phyloP scores from a whole-genome alignment of 805 yeast species.

The Metschnikowia santaceciliae region DNA sequence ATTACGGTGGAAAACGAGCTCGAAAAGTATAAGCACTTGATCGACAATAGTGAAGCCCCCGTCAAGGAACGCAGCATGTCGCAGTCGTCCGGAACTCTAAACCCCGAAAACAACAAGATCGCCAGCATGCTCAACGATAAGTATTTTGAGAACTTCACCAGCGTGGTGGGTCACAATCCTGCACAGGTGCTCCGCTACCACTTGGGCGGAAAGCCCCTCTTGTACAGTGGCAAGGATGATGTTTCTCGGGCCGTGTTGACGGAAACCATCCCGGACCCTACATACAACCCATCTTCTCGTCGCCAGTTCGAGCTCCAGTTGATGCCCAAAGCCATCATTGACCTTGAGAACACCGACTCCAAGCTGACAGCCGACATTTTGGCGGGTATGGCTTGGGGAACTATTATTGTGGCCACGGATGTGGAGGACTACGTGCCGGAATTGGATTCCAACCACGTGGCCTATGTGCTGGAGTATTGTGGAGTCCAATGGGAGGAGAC shows the following conservation, averaged over 20 bases:
- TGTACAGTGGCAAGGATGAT: conserved; percentile 63
- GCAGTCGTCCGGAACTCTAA: conserved; percentile 14
- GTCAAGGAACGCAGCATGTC: conserved; percentile 15
- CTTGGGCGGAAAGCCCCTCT: conserved; percentile 69
- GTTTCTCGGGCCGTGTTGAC: conserved; percentile 42
- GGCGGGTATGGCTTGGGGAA: conserved; percentile 97
- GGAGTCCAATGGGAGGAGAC: conserved; percentile 83
- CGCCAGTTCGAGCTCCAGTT: conserved; percentile 82
- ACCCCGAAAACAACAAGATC: conserved; percentile 27
- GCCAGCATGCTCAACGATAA: conserved; percentile 65
- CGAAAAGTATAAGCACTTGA: conserved; percentile 43
- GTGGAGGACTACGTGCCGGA: conserved; percentile 56
- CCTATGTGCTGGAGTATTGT: conserved; percentile 73
- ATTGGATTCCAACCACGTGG: conserved; percentile 64
- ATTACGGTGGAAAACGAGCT: conserved; percentile 50
- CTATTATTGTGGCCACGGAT: conserved; percentile 80
- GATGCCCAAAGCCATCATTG: conserved; percentile 90
- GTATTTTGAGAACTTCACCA: conserved; percentile 74
- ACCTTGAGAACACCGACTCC: conserved; percentile 50
- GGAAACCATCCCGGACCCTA: conserved; percentile 52
- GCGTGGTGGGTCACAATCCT: conserved; percentile 75
- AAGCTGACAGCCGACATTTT: conserved; percentile 41
- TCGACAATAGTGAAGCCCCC: conserved; percentile 44
- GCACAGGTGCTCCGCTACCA: conserved; percentile 84
- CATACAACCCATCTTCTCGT: conserved; percentile 53